A percentile compares a stretch with the other conserved stretches of the same genome.
Evolutionary conservation across 1,284 basidiomycete species (phyloP).

Genomic region (Cryptococcus wingfieldii): DNA sequence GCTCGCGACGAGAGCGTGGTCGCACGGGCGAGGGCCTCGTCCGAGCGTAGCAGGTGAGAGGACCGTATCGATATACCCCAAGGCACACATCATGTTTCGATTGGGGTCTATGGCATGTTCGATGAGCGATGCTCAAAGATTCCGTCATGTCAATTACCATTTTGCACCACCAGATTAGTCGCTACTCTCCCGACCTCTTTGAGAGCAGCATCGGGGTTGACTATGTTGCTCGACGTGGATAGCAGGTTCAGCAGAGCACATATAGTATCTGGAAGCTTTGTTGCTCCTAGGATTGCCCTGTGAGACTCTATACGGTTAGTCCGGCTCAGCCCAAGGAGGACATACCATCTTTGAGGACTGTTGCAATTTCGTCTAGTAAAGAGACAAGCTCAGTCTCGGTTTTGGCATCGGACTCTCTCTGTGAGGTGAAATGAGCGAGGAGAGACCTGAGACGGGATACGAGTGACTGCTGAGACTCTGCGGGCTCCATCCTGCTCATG

Average conservation of each 20-base stretch:
- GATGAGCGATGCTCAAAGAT: not conserved
- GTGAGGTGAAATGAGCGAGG: too few relatives aligned
- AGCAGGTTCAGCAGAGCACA: not conserved
- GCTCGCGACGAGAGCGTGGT: constrained; percentile 24
- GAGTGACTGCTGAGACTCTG: too few relatives aligned
- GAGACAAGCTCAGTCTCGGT: constrained; percentile 2
- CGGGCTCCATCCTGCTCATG: too few relatives aligned
- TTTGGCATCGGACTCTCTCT: too few relatives aligned
- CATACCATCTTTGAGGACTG: constrained; percentile 21
- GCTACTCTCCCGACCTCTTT: constrained; percentile 34
- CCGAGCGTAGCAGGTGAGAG: not conserved
- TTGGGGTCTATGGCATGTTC: constrained; percentile 20
- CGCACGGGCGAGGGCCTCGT: not conserved
- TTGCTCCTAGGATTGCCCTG: not conserved
- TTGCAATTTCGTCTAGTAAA: constrained; percentile 15
- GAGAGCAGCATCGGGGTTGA: constrained; percentile 1
- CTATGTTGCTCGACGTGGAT: not conserved
- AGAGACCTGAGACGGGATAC: too few relatives aligned
- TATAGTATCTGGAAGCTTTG: not conserved
- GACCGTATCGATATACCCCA: constrained; percentile 15
- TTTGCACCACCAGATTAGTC: constrained; percentile 37
- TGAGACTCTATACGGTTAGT: not conserved
- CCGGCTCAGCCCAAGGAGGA: not conserved
- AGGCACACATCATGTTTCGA: constrained; percentile 15
- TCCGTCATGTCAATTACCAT: not conserved